phyloP scores from a whole-genome alignment of 2,329 filamentous ascomycete species.

The Colletotrichum musae region DNA sequence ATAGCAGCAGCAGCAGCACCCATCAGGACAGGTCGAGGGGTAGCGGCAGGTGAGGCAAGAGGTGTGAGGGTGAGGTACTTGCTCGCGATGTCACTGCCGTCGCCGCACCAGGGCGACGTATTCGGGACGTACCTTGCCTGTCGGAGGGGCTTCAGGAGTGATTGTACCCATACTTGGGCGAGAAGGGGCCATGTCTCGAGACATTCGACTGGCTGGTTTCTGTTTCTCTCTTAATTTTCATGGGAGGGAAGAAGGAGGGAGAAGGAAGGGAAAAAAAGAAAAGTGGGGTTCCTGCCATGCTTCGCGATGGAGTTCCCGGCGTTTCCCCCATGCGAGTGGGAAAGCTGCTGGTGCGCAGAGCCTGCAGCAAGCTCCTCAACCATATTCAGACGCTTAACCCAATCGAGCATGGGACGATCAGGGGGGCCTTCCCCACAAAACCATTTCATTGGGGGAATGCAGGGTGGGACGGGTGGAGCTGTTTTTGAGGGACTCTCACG shows the following conservation, averaged over 20 bases:
- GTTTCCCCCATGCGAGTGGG: slow-evolving; percentile 39
- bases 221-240: slow-evolving; percentile 17
- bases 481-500: slow-evolving; percentile 28
- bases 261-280: slow-evolving; percentile 23
- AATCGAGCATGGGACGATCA: slow-evolving; percentile 44
- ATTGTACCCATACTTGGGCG: slow-evolving; percentile 20
- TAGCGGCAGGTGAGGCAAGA: not conserved
- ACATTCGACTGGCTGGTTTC: slow-evolving; percentile 34
- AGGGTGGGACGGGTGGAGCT: slow-evolving; percentile 35
- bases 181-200: slow-evolving; percentile 29
- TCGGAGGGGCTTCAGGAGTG: not conserved
- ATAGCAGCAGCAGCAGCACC: not conserved
- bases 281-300: slow-evolving; percentile 26
- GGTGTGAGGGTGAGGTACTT: slow-evolving; percentile 28
- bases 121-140: not conserved
- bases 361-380: slow-evolving; percentile 58
- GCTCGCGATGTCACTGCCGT: slow-evolving; percentile 9
- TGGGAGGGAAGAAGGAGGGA: slow-evolving; percentile 14
- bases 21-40: no score
- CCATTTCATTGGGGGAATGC: slow-evolving; percentile 42
- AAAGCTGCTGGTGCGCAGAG: slow-evolving; percentile 41
- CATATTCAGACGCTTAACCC: slow-evolving; percentile 56
- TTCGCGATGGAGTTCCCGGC: slow-evolving; percentile 27
- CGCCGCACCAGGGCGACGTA: slow-evolving; percentile 1
- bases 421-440: slow-evolving; percentile 47